Base-by-base conservation (phyloP, 2,329 filamentous ascomycete genomes). In the Tolypocladium sp. region DNA sequence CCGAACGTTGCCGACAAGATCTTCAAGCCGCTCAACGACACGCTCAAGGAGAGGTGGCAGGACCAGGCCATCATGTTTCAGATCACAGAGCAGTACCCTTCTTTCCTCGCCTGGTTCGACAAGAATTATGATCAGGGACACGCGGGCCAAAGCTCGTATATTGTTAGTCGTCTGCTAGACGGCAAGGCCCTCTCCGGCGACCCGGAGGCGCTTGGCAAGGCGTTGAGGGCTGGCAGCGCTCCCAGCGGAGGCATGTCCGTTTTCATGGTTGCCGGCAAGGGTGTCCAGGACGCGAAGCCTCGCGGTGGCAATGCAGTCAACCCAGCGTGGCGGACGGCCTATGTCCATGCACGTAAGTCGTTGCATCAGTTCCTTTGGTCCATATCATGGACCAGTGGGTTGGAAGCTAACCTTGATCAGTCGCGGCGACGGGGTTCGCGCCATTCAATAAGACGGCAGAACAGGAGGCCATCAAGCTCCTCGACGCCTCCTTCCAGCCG, bases 251-350 rank as follows among this genome's bases (percentile, higher is more conserved):
- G 60, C 0, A 63, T 74, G 22, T 67, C 71, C 0, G 70, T 71
- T 0, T 76, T 71, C 58, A 62, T 80, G 3, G 75, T 82, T 0
- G 70, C 72, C 2, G 79, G 79, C 0, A 74, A 75, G 40, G 79
- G 76, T 0, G 73, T 80, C 1, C 67, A 71, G 0, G 65, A 80
- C 44, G 78, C 77, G 2, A 66, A 68, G 38, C 76, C 78, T 0
- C 67, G 79, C 0, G 78, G 77, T 0, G 69, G 75, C 46, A 77
- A 79, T 33, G 70, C 79, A 0, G 73, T 80, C 3, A 76, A 77
- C 42, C 80, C 81, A 0, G 78, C 79, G 0, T 86, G 81, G 80
- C 73, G 82, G n/a, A 75, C 64, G 15, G 71, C 77, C 0, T 73
- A 75, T 25, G 66, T 76, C 3, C 77, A 79, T 57, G 62, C 70